Evolutionary conservation across 2,329 filamentous ascomycete genomes (phyloP).

Genomic region (Curvularia sp.): DNA sequence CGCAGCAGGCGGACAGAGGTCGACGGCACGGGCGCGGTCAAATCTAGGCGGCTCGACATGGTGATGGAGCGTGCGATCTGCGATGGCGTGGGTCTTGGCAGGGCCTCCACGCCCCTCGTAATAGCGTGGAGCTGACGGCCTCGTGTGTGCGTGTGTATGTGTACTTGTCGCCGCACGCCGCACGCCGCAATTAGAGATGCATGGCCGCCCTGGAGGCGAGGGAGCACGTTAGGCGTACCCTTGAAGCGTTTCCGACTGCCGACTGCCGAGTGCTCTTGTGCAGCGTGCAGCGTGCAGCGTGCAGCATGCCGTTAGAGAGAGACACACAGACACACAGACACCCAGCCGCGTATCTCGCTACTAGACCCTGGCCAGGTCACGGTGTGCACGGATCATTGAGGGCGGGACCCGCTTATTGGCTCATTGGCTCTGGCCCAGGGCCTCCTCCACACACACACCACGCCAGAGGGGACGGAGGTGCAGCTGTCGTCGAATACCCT

Average conservation of each 20-base stretch:
- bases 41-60: neutral
- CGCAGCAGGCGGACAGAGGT: neutral
- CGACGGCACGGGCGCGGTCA: neutral
- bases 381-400: conserved; percentile 4
- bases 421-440: conserved; percentile 13
- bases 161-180: neutral
- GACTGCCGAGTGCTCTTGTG: neutral
- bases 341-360: conserved; percentile 15
- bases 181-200: too few species aligned
- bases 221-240: too few species aligned
- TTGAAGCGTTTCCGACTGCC: too few species aligned
- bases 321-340: too few species aligned
- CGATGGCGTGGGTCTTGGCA: conserved; percentile 27
- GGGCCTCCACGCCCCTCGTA: conserved; percentile 17
- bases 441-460: conserved; percentile 16
- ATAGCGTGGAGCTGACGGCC: conserved; percentile 17
- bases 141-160: neutral
- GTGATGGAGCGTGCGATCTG: conserved; percentile 14
- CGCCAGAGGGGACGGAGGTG: conserved; percentile 10
- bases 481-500: conserved; percentile 13
- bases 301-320: neutral
- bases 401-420: conserved; percentile 5
- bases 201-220: too few species aligned
- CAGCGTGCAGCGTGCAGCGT: neutral
- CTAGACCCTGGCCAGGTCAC: conserved; percentile 12